phyloP scores from a whole-genome alignment of 2,329 filamentous ascomycete species.

The Stagonosporopsis vannaccii region DNA sequence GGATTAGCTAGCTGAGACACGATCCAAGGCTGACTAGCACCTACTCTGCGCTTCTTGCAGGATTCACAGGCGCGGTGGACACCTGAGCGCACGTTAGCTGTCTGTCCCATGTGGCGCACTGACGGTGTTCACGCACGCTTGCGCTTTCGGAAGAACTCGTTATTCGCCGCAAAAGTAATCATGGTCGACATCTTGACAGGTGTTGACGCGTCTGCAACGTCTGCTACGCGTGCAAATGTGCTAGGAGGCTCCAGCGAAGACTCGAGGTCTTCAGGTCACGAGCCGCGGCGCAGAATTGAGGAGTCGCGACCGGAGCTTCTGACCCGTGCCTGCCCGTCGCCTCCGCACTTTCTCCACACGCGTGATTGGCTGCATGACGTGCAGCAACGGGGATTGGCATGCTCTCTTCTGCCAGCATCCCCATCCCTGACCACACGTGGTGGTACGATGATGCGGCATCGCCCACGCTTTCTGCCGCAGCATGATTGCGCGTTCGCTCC shows the following conservation, averaged over 20 bases:
- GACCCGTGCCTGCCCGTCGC: conserved; percentile 10
- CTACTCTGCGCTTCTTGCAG: conserved; percentile 54
- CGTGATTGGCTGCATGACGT: conserved; percentile 14
- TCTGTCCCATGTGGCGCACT: conserved; percentile 24
- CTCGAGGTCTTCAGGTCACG: conserved; percentile 31
- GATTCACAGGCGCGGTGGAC: conserved; percentile 54
- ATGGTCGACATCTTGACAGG: conserved; percentile 48
- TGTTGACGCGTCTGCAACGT: conserved; percentile 14
- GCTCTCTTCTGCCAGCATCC: not conserved
- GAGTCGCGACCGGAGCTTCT: conserved; percentile 17
- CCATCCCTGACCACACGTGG: conserved; percentile 5
- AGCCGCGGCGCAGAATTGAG: conserved; percentile 28
- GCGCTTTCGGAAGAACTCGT: conserved; percentile 54
- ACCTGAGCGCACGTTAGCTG: conserved; percentile 40
- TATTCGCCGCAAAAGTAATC: conserved; percentile 56
- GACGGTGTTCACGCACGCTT: conserved; percentile 44
- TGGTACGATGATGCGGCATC: conserved; percentile 7
- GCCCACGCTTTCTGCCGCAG: conserved; percentile 1
- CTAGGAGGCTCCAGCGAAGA: conserved; percentile 20
- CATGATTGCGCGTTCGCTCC: conserved; percentile 11
- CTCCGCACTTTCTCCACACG: conserved; percentile 20
- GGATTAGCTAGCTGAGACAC: conserved; percentile 9
- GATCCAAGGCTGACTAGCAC: conserved; percentile 17
- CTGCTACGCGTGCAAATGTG: conserved; percentile 17
- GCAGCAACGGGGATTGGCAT: conserved; percentile 19